Conservation (phyloP, 1,284 basidiomycete species). For the Porodaedalea pini region DNA sequence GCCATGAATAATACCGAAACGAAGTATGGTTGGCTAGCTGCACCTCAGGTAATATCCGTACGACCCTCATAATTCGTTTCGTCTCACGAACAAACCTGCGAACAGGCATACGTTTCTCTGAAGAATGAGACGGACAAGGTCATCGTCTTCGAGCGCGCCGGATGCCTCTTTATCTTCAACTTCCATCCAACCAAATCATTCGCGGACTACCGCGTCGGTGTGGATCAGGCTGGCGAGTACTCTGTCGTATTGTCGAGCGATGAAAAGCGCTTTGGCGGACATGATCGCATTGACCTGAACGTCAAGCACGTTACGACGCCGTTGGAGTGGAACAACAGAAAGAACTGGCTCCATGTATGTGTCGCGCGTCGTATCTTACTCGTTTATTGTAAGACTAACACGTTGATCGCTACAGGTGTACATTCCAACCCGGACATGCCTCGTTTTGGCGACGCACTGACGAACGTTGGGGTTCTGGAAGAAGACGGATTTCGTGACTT, state of each 20-base stretch:
- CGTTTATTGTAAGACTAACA: not conserved
- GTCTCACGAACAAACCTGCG: not conserved
- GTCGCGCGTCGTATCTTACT: slow-evolving; percentile 21
- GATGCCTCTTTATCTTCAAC: slow-evolving; percentile 94
- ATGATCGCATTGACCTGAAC: slow-evolving; percentile 70
- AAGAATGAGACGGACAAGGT: slow-evolving; percentile 93
- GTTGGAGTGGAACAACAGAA: slow-evolving; percentile 87
- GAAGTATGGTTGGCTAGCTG: slow-evolving; percentile 80
- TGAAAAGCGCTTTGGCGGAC: slow-evolving; percentile 85
- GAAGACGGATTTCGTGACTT: no score
- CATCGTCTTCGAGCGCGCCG: slow-evolving; percentile 90
- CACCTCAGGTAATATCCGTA: slow-evolving; percentile 62
- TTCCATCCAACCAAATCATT: slow-evolving; percentile 89
- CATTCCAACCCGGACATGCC: slow-evolving; percentile 68
- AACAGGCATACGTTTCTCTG: slow-evolving; percentile 82
- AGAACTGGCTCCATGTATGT: slow-evolving; percentile 83
- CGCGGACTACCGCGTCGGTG: slow-evolving; percentile 90
- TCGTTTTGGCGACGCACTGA: slow-evolving; percentile 58
- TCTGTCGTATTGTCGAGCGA: slow-evolving; percentile 79
- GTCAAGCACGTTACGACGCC: slow-evolving; percentile 79
- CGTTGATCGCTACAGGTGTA: slow-evolving; percentile 57
- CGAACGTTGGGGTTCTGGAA: no score
- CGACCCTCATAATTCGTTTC: not conserved
- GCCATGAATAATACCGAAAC: slow-evolving; percentile 90
- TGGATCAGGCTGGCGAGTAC: slow-evolving; percentile 87